These are phyloP conservation scores for Brachypodium distachyon DNA, from an alignment of 202 grass and related monocot species.

Conservation along the genomic window DNA sequence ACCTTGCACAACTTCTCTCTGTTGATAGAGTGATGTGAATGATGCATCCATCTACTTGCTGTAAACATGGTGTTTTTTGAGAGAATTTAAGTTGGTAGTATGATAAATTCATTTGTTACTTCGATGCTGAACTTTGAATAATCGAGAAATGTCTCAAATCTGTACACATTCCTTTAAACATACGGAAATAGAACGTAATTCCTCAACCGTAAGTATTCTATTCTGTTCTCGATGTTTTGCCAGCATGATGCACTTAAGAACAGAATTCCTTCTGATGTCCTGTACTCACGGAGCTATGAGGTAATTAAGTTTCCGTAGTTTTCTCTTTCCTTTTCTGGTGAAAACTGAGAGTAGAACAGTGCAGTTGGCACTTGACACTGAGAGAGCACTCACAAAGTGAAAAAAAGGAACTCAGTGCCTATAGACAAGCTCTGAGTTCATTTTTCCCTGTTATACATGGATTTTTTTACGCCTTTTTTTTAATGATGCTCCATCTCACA, in stretches of 20 bases:
- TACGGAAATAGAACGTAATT: neutral
- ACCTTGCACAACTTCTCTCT: neutral
- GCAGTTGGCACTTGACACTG: too few relatives aligned
- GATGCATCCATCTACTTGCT: neutral
- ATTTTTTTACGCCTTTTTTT: too few relatives aligned
- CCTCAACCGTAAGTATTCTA: neutral
- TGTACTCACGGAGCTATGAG: neutral
- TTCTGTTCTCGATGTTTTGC: neutral
- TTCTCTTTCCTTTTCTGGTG: neutral
- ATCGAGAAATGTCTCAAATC: neutral
- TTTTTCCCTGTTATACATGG: neutral
- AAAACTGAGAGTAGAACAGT: neutral
- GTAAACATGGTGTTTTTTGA: neutral
- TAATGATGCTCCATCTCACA: constrained; percentile 8
- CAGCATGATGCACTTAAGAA: neutral
- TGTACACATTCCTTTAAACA: neutral
- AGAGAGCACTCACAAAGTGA: too few relatives aligned
- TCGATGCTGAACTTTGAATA: constrained; percentile 2
- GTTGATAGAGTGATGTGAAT: constrained; percentile 27
- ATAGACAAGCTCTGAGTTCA: neutral
- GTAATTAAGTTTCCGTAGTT: neutral
- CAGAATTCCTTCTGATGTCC: neutral
- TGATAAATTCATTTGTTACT: neutral
- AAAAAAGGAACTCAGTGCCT: too few relatives aligned
- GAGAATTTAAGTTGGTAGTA: neutral